These are phyloP conservation scores for Candida lessepsii DNA, from an alignment of 805 yeast species.

Conservation along the genomic window DNA sequence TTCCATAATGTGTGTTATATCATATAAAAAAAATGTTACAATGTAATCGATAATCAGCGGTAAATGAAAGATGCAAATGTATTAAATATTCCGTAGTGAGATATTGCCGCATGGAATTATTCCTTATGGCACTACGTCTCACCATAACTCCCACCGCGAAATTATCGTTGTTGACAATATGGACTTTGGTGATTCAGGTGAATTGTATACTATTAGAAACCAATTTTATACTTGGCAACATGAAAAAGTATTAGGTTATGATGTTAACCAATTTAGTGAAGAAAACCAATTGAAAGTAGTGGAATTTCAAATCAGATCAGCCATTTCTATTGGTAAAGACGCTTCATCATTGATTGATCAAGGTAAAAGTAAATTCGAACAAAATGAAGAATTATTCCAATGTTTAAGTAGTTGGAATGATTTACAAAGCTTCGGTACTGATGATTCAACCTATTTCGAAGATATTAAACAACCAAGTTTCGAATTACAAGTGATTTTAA, in stretches of 20 bases:
- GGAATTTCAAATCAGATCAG: constrained; percentile 41
- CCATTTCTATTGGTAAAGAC: constrained; percentile 36
- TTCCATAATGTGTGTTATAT: no score
- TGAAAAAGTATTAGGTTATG: constrained; percentile 40
- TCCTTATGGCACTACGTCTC: neutral
- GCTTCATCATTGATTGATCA: constrained; percentile 39
- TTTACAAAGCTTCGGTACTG: constrained; percentile 42
- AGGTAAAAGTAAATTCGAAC: constrained; percentile 34
- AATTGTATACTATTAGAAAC: constrained; percentile 54
- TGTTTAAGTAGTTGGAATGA: constrained; percentile 44
- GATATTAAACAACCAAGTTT: constrained; percentile 33
- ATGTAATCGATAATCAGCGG: no score
- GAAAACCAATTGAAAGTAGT: constrained; percentile 39
- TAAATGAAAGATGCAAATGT: no score
- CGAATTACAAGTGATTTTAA: constrained; percentile 43
- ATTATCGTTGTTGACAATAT: constrained; percentile 17
- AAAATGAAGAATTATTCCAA: constrained; percentile 33
- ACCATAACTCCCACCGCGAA: neutral
- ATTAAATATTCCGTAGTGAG: no score
- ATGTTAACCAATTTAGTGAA: constrained; percentile 36
- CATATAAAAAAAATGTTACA: no score
- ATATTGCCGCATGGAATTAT: no score
- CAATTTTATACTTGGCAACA: constrained; percentile 63
- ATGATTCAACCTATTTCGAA: constrained; percentile 42
- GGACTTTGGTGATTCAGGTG: constrained; percentile 47